A percentile compares a stretch with the other conserved stretches of the same genome.
phyloP scores from a whole-genome alignment of 768 basidiomycete species.

The Rhizopogon salebrosus region DNA sequence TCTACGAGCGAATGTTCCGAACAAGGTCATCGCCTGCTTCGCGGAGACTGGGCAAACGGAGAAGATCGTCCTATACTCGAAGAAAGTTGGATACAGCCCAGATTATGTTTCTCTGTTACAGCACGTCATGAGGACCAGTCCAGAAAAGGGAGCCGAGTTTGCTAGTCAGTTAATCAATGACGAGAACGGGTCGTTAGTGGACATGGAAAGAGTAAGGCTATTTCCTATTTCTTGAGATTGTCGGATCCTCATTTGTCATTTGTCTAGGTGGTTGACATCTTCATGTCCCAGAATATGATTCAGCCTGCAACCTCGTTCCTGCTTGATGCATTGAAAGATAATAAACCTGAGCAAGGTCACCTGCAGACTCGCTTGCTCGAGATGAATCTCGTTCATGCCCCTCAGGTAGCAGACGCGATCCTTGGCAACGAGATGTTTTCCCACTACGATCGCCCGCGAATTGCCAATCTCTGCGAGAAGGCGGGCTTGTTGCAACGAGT shows the following conservation, averaged over 20 bases:
- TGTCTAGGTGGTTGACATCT: slow-evolving; percentile 87
- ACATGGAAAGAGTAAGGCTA: slow-evolving; percentile 74
- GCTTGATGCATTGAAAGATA: slow-evolving; percentile 95
- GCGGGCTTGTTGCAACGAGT: slow-evolving; percentile 93
- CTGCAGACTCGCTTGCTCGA: slow-evolving; percentile 95
- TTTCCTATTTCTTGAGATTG: not conserved
- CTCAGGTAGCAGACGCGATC: slow-evolving; percentile 98
- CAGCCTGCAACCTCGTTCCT: slow-evolving; percentile 98
- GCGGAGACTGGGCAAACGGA: slow-evolving; percentile 98
- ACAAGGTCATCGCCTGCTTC: slow-evolving; percentile 98
- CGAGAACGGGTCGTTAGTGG: slow-evolving; percentile 86
- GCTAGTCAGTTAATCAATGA: slow-evolving; percentile 93
- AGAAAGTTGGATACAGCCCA: slow-evolving; percentile 92
- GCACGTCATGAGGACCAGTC: slow-evolving; percentile 93
- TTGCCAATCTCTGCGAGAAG: slow-evolving; percentile 98
- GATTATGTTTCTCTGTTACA: slow-evolving; percentile 91
- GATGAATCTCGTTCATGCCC: slow-evolving; percentile 96
- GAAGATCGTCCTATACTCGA: slow-evolving; percentile 95
- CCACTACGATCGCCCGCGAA: slow-evolving; percentile 92
- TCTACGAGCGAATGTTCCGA: slow-evolving; percentile 94
- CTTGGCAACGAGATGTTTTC: slow-evolving; percentile 98
- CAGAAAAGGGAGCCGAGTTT: slow-evolving; percentile 98
- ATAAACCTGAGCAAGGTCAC: slow-evolving; percentile 94
- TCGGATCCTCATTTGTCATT: slow-evolving; percentile 1
- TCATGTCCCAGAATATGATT: slow-evolving; percentile 99